Percentiles rank a stretch among this genome's conserved stretches.
Conservation (phyloP, 192 early-diverging fungal genomes). For the Podila minutissima region DNA sequence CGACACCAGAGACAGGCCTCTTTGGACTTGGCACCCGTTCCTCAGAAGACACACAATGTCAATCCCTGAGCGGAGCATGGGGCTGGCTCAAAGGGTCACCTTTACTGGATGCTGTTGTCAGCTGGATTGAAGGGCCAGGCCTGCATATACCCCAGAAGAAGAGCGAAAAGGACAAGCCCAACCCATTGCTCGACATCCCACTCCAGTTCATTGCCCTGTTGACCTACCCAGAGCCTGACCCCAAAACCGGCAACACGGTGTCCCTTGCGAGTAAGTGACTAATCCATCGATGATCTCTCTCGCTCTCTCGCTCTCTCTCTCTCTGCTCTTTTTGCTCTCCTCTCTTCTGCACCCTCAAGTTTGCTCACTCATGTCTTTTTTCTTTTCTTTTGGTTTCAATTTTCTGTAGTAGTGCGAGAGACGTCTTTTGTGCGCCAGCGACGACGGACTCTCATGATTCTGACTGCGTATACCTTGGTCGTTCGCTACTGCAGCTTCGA, state of each 20-base stretch:
- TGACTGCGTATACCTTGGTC: conserved; percentile 54
- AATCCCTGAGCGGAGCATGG: conserved; percentile 1
- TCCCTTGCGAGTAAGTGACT: conserved; percentile 45
- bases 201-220: conserved; percentile 60
- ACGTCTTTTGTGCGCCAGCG: conserved; percentile 58
- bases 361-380: neutral
- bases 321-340: neutral
- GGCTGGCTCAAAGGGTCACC: conserved; percentile 15
- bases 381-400: neutral
- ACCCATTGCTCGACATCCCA: conserved; percentile 55
- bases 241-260: conserved; percentile 35
- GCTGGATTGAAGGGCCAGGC: conserved; percentile 49
- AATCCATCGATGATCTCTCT: neutral
- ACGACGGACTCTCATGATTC: conserved; percentile 52
- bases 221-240: conserved; percentile 58
- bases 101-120: conserved; percentile 30
- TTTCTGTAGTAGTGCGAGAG: conserved; percentile 55
- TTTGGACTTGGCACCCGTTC: neutral
- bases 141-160: neutral
- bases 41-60: neutral
- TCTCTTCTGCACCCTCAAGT: neutral
- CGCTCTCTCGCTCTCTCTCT: neutral
- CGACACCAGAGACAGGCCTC: neutral
- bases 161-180: conserved; percentile 26
- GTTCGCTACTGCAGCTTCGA: conserved; percentile 61